A percentile compares a stretch with the other conserved stretches of the same genome.
Conservation (phyloP, 108 stramenopile species). For the Epipyxis sp. region DNA sequence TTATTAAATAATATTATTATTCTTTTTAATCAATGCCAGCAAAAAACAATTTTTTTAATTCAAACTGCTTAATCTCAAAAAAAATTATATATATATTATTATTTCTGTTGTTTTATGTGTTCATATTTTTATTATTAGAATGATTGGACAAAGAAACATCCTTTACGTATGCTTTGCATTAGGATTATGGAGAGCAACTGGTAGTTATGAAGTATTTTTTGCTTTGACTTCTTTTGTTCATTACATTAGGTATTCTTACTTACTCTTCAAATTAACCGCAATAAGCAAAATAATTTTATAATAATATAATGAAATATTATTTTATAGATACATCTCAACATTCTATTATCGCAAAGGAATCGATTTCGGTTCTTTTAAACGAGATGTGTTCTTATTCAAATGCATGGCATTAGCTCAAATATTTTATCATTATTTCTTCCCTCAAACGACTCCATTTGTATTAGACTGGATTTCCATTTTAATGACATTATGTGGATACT, state of each 20-base stretch:
- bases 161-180: slow-evolving; percentile 19
- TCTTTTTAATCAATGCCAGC: too few relatives aligned
- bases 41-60: too few relatives aligned
- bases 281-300: neutral
- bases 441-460: neutral
- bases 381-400: slow-evolving; percentile 47
- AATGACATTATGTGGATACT: slow-evolving; percentile 33
- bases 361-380: slow-evolving; percentile 43
- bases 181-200: neutral
- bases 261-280: neutral
- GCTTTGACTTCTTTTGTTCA: slow-evolving; percentile 42
- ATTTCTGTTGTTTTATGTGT: too few relatives aligned
- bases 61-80: too few relatives aligned
- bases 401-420: slow-evolving; percentile 37
- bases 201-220: slow-evolving; percentile 33
- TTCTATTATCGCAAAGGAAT: slow-evolving; percentile 40
- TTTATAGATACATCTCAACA: slow-evolving; percentile 25
- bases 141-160: slow-evolving; percentile 34
- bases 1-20: too few relatives aligned
- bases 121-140: too few relatives aligned
- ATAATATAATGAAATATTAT: neutral
- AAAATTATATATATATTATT: too few relatives aligned
- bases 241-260: slow-evolving; percentile 40
- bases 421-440: slow-evolving; percentile 26
- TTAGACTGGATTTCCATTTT: slow-evolving; percentile 31